These are phyloP conservation scores for Eucalyptus shirleyi DNA, from an alignment of 345 rosid species.

Conservation along the genomic window DNA sequence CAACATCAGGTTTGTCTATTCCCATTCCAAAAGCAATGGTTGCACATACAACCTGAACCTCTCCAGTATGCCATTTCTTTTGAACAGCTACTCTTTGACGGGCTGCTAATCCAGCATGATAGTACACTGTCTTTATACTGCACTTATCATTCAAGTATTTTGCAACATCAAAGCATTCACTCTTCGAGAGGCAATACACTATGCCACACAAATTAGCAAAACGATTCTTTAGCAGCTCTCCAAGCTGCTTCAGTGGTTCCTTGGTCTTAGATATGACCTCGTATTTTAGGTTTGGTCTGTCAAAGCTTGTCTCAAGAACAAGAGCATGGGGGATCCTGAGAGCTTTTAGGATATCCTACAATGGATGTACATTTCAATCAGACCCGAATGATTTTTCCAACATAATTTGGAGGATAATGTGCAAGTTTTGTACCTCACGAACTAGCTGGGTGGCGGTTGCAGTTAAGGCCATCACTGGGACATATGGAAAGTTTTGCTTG, in stretches of 20 bases:
- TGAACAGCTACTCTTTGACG: slow-evolving; percentile 72
- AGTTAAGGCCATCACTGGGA: slow-evolving; percentile 84
- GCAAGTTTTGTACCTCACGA: slow-evolving; percentile 39
- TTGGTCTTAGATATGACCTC: slow-evolving; percentile 76
- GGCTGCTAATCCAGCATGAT: slow-evolving; percentile 86
- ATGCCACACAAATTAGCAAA: slow-evolving; percentile 81
- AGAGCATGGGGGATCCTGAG: slow-evolving; percentile 69
- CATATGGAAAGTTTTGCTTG: slow-evolving; percentile 64
- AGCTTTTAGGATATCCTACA: slow-evolving; percentile 73
- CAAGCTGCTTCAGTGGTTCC: slow-evolving; percentile 81
- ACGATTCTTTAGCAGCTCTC: slow-evolving; percentile 50
- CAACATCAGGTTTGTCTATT: slow-evolving; percentile 94
- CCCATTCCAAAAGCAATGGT: slow-evolving; percentile 99
- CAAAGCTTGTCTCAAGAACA: slow-evolving; percentile 89
- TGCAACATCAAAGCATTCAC: slow-evolving; percentile 77
- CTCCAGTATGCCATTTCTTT: slow-evolving; percentile 82
- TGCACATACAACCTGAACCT: slow-evolving; percentile 80
- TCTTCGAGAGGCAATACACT: slow-evolving; percentile 88
- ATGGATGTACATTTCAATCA: neutral
- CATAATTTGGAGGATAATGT: neutral
- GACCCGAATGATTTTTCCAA: neutral
- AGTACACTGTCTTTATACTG: slow-evolving; percentile 58
- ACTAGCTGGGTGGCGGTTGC: slow-evolving; percentile 85
- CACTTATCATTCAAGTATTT: slow-evolving; percentile 70
- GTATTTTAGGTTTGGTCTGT: slow-evolving; percentile 84